A percentile compares a stretch with the other conserved stretches of the same genome.
These are phyloP conservation scores for Fusarium irregulare DNA, from an alignment of 2,329 filamentous ascomycete genomes.

Conservation along the genomic window DNA sequence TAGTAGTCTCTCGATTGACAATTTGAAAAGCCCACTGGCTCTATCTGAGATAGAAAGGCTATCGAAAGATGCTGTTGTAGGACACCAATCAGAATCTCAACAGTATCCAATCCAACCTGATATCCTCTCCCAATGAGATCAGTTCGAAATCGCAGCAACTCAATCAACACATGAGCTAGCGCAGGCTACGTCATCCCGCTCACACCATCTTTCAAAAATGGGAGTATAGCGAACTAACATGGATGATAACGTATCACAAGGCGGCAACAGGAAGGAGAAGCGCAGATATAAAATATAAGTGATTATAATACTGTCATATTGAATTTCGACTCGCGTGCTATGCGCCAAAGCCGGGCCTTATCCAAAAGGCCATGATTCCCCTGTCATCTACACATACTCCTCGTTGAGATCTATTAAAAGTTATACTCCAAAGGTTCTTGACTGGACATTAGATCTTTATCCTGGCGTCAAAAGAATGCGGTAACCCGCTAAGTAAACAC, in stretches of 20 bases:
- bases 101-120: background rate
- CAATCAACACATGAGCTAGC: conserved; percentile 5
- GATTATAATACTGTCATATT: conserved; percentile 12
- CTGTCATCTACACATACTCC: conserved; percentile 31
- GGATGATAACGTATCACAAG: conserved; percentile 25
- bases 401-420: conserved; percentile 46
- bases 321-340: conserved; percentile 11
- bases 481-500: conserved; percentile 38
- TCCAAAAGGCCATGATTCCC: conserved; percentile 29
- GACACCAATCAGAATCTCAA: background rate
- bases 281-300: background rate
- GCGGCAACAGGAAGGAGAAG: background rate
- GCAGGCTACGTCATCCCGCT: conserved; percentile 33
- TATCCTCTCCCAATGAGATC: background rate
- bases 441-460: conserved; percentile 18
- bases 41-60: background rate
- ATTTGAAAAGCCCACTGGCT: background rate
- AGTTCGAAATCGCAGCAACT: background rate
- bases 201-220: background rate
- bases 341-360: conserved; percentile 27
- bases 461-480: conserved; percentile 41
- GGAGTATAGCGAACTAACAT: background rate
- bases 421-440: conserved; percentile 36
- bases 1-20: background rate
- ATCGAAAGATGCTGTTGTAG: background rate